Evolutionary conservation across 805 yeast species (phyloP), one percentile per base, ranked within the genome.

Genomic region (Hanseniaspora thailandica): DNA sequence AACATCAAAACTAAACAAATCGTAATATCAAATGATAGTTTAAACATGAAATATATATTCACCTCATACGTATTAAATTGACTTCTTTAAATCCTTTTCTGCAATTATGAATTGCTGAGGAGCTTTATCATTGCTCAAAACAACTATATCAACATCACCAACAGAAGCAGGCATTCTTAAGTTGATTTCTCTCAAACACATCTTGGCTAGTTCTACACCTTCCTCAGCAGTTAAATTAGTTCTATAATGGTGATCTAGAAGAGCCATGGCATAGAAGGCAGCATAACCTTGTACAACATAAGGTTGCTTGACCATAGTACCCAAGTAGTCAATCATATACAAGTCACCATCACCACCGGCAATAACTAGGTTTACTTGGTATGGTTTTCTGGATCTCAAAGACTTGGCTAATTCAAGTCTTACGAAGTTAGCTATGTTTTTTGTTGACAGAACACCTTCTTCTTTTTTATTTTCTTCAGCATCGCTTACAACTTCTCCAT

Each of bases 221-320:
- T 87, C 90, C 36, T 81, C 86, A 39, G 77, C 67, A 6, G 77
- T 71, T 81, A 89, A 77, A 60, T 81, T 89, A 41, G 80, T 74
- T 65, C 82, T 77, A 70, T 89, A 88, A 69, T 88, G 96, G 60
- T 83, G 88, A 71, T 93, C 98, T 59, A 93, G 74, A 58, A 90
- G 71, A 1, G 97, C 85, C 67, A 87, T 76, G 31, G 95, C 81
- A 67, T 93, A 93, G 69, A 90, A 93, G 1, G 94, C 95, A n/a
- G 97, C 95, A 64, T 93, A 93, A 12, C 98, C 98, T 66, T 93
- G 98, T 1, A 97, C 97, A 17, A 94, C 96, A 65, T 93, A 93
- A 15, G 98, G 97, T 55, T 93, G 74, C 56, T 82, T 86, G 15
- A 82, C 95, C 59, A 82, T 80, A 2, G 98, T 86, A 7, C 98